phyloP scores from a whole-genome alignment of 371 early-diverging fungal species.

The Chytridiales sp. region DNA sequence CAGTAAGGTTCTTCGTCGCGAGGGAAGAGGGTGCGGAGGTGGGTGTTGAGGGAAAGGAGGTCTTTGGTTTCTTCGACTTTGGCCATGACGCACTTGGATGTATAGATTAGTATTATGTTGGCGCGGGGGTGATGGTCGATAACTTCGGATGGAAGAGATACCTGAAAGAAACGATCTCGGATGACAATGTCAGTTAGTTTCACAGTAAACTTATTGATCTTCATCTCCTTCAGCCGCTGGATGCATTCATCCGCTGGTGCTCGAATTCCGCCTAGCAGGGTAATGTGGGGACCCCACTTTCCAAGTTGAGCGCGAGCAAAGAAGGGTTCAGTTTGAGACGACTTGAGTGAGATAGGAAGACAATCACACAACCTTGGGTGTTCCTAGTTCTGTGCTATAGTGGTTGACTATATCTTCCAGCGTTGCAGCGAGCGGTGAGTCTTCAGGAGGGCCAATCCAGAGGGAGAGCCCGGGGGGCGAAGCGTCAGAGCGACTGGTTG shows the following conservation, averaged over 20 bases:
- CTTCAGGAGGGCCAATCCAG: slow-evolving; percentile 28
- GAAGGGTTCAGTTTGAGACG: too few species aligned
- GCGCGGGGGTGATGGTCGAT: background rate
- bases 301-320: too few species aligned
- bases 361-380: slow-evolving; percentile 17
- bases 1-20: slow-evolving; percentile 17
- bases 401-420: slow-evolving; percentile 17
- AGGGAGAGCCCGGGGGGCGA: slow-evolving; percentile 28
- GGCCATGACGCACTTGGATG: slow-evolving; percentile 32
- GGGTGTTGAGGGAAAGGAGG: slow-evolving; percentile 19
- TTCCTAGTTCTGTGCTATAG: slow-evolving; percentile 22
- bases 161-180: slow-evolving; percentile 30
- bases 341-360: background rate
- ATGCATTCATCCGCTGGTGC: slow-evolving; percentile 6
- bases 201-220: slow-evolving; percentile 12
- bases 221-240: background rate
- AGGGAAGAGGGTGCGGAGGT: slow-evolving; percentile 4
- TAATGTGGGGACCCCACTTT: slow-evolving; percentile 33
- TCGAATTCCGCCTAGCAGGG: slow-evolving; percentile 28
- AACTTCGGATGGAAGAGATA: background rate
- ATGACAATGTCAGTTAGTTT: slow-evolving; percentile 25
- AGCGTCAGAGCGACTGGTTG: too few species aligned
- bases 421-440: background rate
- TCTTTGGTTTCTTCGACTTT: slow-evolving; percentile 18
- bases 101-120: background rate